These are phyloP conservation scores for Xylaria sp. DNA, from an alignment of 2,329 filamentous ascomycete species.

Conservation along the genomic window DNA sequence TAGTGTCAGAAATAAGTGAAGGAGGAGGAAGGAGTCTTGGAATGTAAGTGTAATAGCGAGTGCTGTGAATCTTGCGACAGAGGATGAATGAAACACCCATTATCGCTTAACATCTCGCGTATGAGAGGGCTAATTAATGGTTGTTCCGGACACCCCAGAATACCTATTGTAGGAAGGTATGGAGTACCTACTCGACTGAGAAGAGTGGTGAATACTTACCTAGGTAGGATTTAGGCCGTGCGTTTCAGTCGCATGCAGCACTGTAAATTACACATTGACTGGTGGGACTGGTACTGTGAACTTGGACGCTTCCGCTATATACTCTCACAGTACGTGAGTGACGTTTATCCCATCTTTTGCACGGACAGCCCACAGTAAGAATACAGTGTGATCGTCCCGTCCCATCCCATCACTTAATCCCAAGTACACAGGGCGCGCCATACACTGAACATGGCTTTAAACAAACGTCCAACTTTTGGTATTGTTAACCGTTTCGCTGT, in stretches of 20 bases:
- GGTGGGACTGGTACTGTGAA: conserved; percentile 1
- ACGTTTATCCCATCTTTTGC: neutral
- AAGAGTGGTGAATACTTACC: conserved; percentile 9
- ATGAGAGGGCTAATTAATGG: conserved; percentile 12
- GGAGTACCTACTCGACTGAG: too few relatives aligned
- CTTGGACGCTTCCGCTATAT: neutral
- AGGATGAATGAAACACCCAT: conserved; percentile 2
- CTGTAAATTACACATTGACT: conserved; percentile 3
- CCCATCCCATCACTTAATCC: neutral
- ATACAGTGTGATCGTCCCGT: neutral
- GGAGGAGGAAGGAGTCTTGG: conserved; percentile 10
- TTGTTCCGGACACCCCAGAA: conserved; percentile 15
- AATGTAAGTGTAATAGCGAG: neutral
- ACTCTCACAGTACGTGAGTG: neutral
- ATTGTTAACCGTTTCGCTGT: too few relatives aligned
- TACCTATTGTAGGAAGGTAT: neutral
- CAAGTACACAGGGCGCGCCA: too few relatives aligned
- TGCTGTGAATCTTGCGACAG: neutral
- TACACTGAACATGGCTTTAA: too few relatives aligned
- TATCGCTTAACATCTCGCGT: neutral
- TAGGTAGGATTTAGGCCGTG: conserved; percentile 14
- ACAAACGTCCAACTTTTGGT: too few relatives aligned
- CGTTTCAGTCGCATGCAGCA: neutral
- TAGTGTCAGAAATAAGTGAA: neutral
- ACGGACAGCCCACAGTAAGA: neutral